Evolutionary conservation across 768 basidiomycete genomes (phyloP).

Genomic region (Termitomyces sp.): DNA sequence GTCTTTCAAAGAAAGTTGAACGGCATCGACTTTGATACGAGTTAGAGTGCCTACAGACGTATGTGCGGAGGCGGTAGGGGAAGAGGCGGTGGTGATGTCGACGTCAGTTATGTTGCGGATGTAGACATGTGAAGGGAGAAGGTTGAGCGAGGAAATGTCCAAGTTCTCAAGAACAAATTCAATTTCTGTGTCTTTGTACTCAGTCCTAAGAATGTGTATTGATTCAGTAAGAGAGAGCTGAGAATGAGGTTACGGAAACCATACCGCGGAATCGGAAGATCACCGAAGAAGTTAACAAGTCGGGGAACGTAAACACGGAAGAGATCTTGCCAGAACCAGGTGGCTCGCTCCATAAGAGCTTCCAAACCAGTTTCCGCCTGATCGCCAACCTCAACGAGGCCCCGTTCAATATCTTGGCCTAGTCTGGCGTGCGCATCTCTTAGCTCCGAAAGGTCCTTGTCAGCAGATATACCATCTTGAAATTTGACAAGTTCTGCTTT

Average conservation of each 20-base stretch:
- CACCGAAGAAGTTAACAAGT: slow-evolving; percentile 43
- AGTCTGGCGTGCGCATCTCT: slow-evolving; percentile 44
- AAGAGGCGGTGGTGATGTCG: slow-evolving; percentile 37
- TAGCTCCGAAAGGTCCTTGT: slow-evolving; percentile 43
- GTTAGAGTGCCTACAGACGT: slow-evolving; percentile 51
- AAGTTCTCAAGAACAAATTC: slow-evolving; percentile 76
- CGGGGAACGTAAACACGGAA: slow-evolving; percentile 77
- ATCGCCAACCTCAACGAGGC: slow-evolving; percentile 27
- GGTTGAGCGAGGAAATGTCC: slow-evolving; percentile 58
- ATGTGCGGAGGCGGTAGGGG: slow-evolving; percentile 30
- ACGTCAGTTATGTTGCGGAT: slow-evolving; percentile 64
- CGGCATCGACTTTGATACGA: no score
- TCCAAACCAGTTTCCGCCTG: slow-evolving; percentile 39
- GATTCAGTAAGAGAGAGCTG: background rate
- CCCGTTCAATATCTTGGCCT: slow-evolving; percentile 41
- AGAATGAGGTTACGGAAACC: slow-evolving; percentile 1
- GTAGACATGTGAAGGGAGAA: slow-evolving; percentile 67
- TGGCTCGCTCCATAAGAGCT: slow-evolving; percentile 51
- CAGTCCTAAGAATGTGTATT: slow-evolving; percentile 41
- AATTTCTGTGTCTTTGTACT: slow-evolving; percentile 61
- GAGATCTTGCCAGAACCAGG: slow-evolving; percentile 79
- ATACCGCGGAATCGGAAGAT: slow-evolving; percentile 67
- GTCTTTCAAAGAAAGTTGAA: slow-evolving; percentile 57
- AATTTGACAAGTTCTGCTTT: slow-evolving; percentile 40
- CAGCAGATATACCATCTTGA: slow-evolving; percentile 38